Evolutionary conservation across 306 rosid genomes (phyloP).

Genomic region (Prunus mume): DNA sequence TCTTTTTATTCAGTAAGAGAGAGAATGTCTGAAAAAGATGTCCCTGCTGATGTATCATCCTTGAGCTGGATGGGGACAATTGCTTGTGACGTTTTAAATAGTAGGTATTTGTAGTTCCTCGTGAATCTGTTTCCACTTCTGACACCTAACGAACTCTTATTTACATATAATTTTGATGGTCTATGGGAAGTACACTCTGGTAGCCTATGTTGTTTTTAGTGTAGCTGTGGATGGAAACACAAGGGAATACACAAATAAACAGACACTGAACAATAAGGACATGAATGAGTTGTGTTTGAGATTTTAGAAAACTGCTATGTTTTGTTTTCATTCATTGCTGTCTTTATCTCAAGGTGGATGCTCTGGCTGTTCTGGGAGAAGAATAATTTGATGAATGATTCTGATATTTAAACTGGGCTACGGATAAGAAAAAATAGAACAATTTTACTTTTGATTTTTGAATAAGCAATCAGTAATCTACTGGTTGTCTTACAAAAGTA

Average conservation of each 20-base stretch:
- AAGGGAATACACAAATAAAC: neutral
- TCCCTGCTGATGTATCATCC: slow-evolving; percentile 57
- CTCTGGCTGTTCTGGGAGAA: neutral
- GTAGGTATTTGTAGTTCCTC: slow-evolving; percentile 50
- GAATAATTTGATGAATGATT: neutral
- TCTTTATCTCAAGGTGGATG: neutral
- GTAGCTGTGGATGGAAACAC: neutral
- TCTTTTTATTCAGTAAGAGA: slow-evolving; percentile 54
- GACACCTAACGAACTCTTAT: neutral
- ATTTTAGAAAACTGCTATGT: neutral
- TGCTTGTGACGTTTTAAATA: slow-evolving; percentile 64
- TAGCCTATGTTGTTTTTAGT: neutral
- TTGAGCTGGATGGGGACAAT: slow-evolving; percentile 73
- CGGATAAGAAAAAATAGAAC: neutral
- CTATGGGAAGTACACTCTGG: neutral
- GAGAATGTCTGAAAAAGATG: slow-evolving; percentile 34
- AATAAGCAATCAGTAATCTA: neutral
- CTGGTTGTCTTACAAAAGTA: neutral
- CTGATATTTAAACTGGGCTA: neutral
- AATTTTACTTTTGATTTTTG: neutral
- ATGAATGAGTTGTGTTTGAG: neutral
- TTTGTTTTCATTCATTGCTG: neutral
- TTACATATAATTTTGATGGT: neutral
- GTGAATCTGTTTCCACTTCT: neutral
- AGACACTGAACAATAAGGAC: neutral